These are phyloP conservation scores for Scopulariopsis brevicaulis DNA, from an alignment of 2,329 filamentous ascomycete genomes.

Conservation along the genomic window DNA sequence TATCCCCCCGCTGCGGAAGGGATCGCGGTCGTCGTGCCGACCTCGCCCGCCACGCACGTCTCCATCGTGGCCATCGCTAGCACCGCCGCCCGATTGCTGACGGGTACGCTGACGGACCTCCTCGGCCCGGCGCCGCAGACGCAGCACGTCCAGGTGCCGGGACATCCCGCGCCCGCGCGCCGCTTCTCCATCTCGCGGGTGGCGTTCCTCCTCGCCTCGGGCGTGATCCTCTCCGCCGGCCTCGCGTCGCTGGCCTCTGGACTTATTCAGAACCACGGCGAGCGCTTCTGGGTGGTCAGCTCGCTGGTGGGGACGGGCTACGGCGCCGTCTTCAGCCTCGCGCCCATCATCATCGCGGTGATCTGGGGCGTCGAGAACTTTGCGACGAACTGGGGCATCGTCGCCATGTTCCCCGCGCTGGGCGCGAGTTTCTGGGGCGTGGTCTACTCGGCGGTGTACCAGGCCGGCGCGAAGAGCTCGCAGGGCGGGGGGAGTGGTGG, in stretches of 20 bases:
- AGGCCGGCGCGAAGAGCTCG: constrained; percentile 45
- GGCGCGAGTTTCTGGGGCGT: constrained; percentile 86
- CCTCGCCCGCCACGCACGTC: constrained; percentile 75
- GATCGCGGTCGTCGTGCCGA: constrained; percentile 17
- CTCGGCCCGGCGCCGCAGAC: constrained; percentile 60
- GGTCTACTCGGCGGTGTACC: constrained; percentile 75
- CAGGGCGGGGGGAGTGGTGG: constrained; percentile 22
- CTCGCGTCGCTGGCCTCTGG: constrained; percentile 71
- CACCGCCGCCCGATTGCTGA: constrained; percentile 80
- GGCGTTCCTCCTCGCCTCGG: constrained; percentile 66
- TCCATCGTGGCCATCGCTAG: constrained; percentile 86
- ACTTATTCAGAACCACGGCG: constrained; percentile 57
- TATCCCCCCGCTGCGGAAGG: constrained; percentile 31
- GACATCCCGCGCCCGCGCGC: constrained; percentile 8
- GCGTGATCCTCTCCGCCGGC: constrained; percentile 61
- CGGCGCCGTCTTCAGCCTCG: constrained; percentile 79
- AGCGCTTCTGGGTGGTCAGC: constrained; percentile 79
- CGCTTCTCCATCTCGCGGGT: constrained; percentile 63
- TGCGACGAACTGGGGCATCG: constrained; percentile 93
- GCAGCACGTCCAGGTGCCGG: constrained; percentile 38
- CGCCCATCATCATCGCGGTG: constrained; percentile 87
- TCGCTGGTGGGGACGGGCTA: constrained; percentile 82
- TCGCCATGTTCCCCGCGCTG: constrained; percentile 80
- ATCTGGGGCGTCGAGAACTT: constrained; percentile 99
- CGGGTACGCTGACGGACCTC: constrained; percentile 79